Conservation (phyloP, 768 basidiomycete genomes). For the Tremella fuciformis region DNA sequence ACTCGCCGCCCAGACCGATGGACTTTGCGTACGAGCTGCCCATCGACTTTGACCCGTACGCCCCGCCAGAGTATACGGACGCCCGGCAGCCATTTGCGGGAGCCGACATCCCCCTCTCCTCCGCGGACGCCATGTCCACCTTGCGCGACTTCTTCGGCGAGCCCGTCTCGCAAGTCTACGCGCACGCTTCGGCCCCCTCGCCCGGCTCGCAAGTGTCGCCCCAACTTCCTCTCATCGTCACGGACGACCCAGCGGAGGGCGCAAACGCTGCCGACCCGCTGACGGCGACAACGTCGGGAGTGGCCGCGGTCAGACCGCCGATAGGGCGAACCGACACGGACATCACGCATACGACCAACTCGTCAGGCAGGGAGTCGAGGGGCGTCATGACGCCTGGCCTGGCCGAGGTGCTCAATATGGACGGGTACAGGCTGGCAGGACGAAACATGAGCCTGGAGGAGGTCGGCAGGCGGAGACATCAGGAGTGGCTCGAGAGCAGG, state of each 20-base stretch:
- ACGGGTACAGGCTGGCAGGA: not conserved
- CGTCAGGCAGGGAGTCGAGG: too few relatives aligned
- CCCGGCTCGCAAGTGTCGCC: not conserved
- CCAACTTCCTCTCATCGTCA: not conserved
- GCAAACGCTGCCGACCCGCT: not conserved
- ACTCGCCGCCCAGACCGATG: slow-evolving; percentile 38
- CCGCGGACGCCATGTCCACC: slow-evolving; percentile 11
- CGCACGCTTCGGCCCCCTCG: not conserved
- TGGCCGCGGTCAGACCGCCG: too few relatives aligned
- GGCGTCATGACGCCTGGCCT: too few relatives aligned
- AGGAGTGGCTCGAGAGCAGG: slow-evolving; percentile 19
- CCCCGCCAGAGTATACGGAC: slow-evolving; percentile 9
- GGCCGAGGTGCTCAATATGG: not conserved
- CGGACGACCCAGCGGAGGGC: not conserved
- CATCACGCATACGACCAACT: too few relatives aligned
- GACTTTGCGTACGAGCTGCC: slow-evolving; percentile 39
- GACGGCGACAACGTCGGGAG: not conserved
- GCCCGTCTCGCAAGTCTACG: not conserved
- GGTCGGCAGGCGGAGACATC: slow-evolving; percentile 36
- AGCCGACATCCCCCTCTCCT: too few relatives aligned
- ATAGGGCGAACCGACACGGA: too few relatives aligned
- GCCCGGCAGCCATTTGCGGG: too few relatives aligned
- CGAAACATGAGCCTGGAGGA: slow-evolving; percentile 33
- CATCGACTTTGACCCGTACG: slow-evolving; percentile 41
- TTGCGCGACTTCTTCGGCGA: slow-evolving; percentile 26